These are phyloP conservation scores for Colletotrichum destructivum DNA, from an alignment of 2,329 filamentous ascomycete genomes.

Conservation along the genomic window DNA sequence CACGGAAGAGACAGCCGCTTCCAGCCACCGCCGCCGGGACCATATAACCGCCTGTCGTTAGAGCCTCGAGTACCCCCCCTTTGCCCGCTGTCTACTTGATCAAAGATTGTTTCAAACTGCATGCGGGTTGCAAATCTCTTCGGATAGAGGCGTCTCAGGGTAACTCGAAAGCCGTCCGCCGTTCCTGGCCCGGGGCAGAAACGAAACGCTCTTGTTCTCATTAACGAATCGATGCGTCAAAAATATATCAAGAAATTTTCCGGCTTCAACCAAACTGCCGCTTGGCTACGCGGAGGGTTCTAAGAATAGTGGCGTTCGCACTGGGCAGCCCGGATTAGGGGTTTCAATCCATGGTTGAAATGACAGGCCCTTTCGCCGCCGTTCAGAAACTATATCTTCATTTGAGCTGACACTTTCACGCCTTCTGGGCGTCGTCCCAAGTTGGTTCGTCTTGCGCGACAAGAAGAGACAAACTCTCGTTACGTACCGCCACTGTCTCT, in stretches of 20 bases:
- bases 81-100: conserved; percentile 14
- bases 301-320: conserved; percentile 26
- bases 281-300: background rate
- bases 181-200: conserved; percentile 6
- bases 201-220: conserved; percentile 29
- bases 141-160: conserved; percentile 1
- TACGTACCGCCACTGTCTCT: background rate
- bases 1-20: conserved; percentile 15
- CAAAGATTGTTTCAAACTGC: conserved; percentile 15
- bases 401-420: conserved; percentile 27
- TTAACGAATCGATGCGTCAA: background rate
- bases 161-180: conserved; percentile 13
- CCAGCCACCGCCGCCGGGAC: conserved; percentile 5
- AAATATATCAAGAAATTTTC: background rate
- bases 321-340: background rate
- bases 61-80: conserved; percentile 19
- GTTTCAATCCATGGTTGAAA: conserved; percentile 22
- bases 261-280: background rate
- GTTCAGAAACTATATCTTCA: conserved; percentile 14
- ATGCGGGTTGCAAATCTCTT: background rate
- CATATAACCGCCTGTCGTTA: conserved; percentile 26
- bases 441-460: background rate
- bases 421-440: conserved; percentile 23
- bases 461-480: background rate
- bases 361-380: background rate